Evolutionary conservation across 371 early-diverging fungal genomes (phyloP).

Genomic region (Circinella umbellata): DNA sequence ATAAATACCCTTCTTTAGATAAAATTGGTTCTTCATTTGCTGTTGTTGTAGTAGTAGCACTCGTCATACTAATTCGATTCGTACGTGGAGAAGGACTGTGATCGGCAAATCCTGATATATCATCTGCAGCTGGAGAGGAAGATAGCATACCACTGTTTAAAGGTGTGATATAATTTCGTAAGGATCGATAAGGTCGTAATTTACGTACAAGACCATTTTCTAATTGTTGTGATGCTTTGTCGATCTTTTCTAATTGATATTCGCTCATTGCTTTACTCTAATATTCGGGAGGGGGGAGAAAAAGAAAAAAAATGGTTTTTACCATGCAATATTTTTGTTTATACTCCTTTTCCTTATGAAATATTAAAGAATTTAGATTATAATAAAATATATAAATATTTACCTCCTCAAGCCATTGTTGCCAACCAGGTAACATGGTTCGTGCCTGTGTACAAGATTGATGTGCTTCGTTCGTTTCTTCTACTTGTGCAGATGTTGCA

Average conservation of each 20-base stretch:
- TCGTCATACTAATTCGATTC: not conserved
- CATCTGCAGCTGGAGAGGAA: constrained; percentile 2
- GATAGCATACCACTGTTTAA: constrained; percentile 8
- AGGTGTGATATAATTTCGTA: constrained; percentile 32
- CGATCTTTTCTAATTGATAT: constrained; percentile 37
- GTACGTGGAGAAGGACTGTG: not conserved
- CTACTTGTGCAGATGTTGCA: constrained; percentile 37
- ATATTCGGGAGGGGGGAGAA: too few relatives aligned
- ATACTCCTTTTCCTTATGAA: too few relatives aligned
- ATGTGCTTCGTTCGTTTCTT: constrained; percentile 39
- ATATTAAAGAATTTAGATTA: too few relatives aligned
- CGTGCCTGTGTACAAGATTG: constrained; percentile 27
- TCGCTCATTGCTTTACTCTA: constrained; percentile 41
- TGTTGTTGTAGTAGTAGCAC: not conserved
- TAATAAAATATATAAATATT: not conserved
- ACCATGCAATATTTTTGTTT: too few relatives aligned
- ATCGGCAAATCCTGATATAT: not conserved
- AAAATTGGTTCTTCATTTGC: not conserved
- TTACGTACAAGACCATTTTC: constrained; percentile 40
- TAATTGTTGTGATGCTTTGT: constrained; percentile 28
- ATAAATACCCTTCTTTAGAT: constrained; percentile 45
- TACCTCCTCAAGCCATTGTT: constrained; percentile 47
- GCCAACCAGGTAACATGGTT: constrained; percentile 41
- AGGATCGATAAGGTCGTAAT: constrained; percentile 36
- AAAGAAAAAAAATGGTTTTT: too few relatives aligned